These are phyloP conservation scores for Eremothecium coryli DNA, from an alignment of 1,139 yeast genomes.

Conservation along the genomic window DNA sequence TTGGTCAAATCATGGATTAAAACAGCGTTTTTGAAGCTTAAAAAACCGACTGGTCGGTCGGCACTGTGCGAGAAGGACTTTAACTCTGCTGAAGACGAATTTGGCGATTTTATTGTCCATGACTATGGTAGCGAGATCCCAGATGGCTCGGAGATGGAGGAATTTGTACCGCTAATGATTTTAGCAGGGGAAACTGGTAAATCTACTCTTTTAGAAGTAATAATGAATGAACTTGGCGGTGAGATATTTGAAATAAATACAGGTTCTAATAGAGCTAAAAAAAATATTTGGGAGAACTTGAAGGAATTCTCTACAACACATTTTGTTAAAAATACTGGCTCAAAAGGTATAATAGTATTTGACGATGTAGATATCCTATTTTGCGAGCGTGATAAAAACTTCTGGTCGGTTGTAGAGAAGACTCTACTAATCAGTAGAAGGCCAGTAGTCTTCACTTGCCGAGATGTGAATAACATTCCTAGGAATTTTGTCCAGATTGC, in stretches of 20 bases:
- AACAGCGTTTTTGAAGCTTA: conserved; percentile 40
- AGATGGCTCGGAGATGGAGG: conserved; percentile 22
- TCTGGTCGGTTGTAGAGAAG: conserved; percentile 68
- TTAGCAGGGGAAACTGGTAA: conserved; percentile 70
- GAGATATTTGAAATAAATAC: conserved; percentile 78
- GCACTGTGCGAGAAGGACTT: conserved; percentile 30
- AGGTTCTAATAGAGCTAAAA: conserved; percentile 61
- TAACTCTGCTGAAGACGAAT: conserved; percentile 21
- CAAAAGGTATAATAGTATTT: conserved; percentile 61
- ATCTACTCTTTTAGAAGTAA: conserved; percentile 63
- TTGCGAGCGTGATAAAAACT: conserved; percentile 63
- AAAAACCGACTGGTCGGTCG: conserved; percentile 27
- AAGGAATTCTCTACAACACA: conserved; percentile 82
- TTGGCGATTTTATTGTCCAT: conserved; percentile 41
- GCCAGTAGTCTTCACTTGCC: conserved; percentile 74
- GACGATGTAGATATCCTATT: conserved; percentile 83
- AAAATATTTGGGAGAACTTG: conserved; percentile 55
- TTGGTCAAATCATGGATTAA: conserved; percentile 41
- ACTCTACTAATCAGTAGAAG: conserved; percentile 59
- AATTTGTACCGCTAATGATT: conserved; percentile 54
- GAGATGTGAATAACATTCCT: conserved; percentile 49
- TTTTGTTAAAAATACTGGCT: conserved; percentile 50
- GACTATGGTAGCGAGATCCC: conserved; percentile 17
- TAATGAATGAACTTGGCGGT: conserved; percentile 54
- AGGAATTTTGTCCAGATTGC: conserved; percentile 41